These are phyloP conservation scores for Fraxinus paxiana DNA, from an alignment of 305 asterid species.

Conservation along the genomic window DNA sequence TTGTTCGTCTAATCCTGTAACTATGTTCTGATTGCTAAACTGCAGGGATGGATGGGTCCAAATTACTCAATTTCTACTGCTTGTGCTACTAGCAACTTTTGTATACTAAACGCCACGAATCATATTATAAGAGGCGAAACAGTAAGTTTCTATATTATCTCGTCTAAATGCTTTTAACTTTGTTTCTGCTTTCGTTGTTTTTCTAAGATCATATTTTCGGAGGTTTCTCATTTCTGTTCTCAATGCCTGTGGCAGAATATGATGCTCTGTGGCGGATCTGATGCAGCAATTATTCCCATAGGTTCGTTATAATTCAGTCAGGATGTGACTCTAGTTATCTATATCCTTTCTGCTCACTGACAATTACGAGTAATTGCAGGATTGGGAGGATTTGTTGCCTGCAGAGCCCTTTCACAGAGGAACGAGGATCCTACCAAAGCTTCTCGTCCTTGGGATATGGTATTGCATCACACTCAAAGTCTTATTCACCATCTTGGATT, in stretches of 20 bases:
- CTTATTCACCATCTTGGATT: not conserved
- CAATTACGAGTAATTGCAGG: conserved; percentile 22
- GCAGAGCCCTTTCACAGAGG: conserved; percentile 34
- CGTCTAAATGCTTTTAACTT: not conserved
- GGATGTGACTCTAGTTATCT: not conserved
- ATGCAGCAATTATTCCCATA: conserved; percentile 38
- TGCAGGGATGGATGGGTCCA: conserved; percentile 55
- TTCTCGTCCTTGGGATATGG: conserved; percentile 45
- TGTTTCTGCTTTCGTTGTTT: not conserved
- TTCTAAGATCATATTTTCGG: not conserved
- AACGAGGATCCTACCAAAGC: conserved; percentile 41
- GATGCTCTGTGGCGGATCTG: conserved; percentile 51
- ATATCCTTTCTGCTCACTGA: not conserved
- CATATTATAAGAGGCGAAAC: conserved; percentile 41
- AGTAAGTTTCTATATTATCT: conserved; percentile 28
- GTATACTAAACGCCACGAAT: conserved; percentile 37
- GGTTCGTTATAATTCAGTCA: conserved; percentile 21
- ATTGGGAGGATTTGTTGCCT: conserved; percentile 41
- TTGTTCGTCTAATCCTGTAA: not conserved
- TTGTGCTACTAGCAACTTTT: conserved; percentile 49
- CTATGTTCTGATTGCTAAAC: not conserved
- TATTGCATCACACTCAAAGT: not conserved
- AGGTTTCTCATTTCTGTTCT: not conserved
- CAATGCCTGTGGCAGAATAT: conserved; percentile 30
- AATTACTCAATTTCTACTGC: conserved; percentile 44